A percentile compares a stretch with the other conserved stretches of the same genome.
These are phyloP conservation scores for Eucalyptus pauciflora DNA, from an alignment of 345 rosid genomes.

Conservation along the genomic window DNA sequence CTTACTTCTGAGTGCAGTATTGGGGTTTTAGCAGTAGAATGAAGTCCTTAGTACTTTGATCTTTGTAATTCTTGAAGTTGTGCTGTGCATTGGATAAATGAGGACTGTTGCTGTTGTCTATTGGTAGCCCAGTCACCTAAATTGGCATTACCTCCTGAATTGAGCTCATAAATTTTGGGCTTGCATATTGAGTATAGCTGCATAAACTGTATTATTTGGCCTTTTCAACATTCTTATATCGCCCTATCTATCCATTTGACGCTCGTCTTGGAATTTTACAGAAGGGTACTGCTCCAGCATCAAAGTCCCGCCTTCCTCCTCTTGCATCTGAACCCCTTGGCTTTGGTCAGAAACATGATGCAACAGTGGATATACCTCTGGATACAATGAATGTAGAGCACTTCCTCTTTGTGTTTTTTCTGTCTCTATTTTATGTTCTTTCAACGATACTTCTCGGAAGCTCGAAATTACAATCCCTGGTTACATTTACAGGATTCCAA, in stretches of 20 bases:
- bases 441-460: not conserved
- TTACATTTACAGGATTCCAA: slow-evolving; percentile 40
- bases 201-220: not conserved
- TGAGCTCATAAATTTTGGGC: not conserved
- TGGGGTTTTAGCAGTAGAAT: not conserved
- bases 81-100: not conserved
- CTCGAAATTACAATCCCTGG: not conserved
- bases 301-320: slow-evolving; percentile 40
- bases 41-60: not conserved
- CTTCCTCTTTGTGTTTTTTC: not conserved
- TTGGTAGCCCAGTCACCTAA: not conserved
- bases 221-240: not conserved
- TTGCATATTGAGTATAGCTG: not conserved
- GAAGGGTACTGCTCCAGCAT: slow-evolving; percentile 41
- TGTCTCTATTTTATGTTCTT: not conserved
- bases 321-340: slow-evolving; percentile 47
- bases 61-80: not conserved
- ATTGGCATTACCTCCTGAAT: not conserved
- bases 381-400: slow-evolving; percentile 63
- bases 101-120: not conserved
- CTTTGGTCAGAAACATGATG: slow-evolving; percentile 61
- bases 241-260: not conserved
- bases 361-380: slow-evolving; percentile 85
- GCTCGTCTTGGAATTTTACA: slow-evolving; percentile 7
- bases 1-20: not conserved